Percentiles rank a stretch among this genome's conserved stretches.
Evolutionary conservation across 805 yeast genomes (phyloP).

Genomic region (Wickerhamomyces rabaulensis): DNA sequence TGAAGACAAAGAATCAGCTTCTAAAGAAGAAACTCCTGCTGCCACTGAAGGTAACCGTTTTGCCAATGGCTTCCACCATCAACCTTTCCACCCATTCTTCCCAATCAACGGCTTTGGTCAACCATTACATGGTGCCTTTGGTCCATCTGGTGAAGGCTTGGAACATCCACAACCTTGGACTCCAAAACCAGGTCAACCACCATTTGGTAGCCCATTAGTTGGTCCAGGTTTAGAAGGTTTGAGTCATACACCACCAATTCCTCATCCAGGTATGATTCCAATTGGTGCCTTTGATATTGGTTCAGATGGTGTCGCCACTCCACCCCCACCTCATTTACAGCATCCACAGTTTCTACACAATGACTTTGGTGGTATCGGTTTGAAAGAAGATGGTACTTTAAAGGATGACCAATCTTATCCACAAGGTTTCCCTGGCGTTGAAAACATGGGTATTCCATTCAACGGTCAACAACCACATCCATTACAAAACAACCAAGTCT

Average conservation of each 20-base stretch:
- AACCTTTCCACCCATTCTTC: slow-evolving; percentile 23
- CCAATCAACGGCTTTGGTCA: slow-evolving; percentile 25
- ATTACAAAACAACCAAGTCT: slow-evolving; percentile 18
- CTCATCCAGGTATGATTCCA: slow-evolving; percentile 23
- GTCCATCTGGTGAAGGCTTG: slow-evolving; percentile 13
- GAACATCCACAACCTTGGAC: slow-evolving; percentile 21
- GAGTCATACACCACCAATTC: slow-evolving; percentile 19
- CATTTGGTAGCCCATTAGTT: slow-evolving; percentile 10
- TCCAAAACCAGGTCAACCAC: slow-evolving; percentile 17
- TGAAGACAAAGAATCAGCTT: slow-evolving; percentile 25
- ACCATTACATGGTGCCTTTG: slow-evolving; percentile 18
- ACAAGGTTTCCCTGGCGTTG: slow-evolving; percentile 12
- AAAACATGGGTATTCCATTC: slow-evolving; percentile 7
- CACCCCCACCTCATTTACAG: slow-evolving; percentile 2
- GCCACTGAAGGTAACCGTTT: slow-evolving; percentile 8
- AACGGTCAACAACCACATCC: slow-evolving; percentile 11
- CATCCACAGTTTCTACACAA: slow-evolving; percentile 4
- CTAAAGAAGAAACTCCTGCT: neutral
- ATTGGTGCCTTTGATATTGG: slow-evolving; percentile 23
- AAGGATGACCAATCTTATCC: slow-evolving; percentile 7
- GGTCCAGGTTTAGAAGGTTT: slow-evolving; percentile 13
- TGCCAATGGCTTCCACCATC: slow-evolving; percentile 16
- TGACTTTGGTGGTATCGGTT: slow-evolving; percentile 10
- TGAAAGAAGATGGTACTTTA: slow-evolving; percentile 10
- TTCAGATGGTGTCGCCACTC: slow-evolving; percentile 19